Evolutionary conservation across 164 flowering plant genomes (phyloP), one percentile per base, ranked within the genome.

Genomic region (Houttuynia cordata): DNA sequence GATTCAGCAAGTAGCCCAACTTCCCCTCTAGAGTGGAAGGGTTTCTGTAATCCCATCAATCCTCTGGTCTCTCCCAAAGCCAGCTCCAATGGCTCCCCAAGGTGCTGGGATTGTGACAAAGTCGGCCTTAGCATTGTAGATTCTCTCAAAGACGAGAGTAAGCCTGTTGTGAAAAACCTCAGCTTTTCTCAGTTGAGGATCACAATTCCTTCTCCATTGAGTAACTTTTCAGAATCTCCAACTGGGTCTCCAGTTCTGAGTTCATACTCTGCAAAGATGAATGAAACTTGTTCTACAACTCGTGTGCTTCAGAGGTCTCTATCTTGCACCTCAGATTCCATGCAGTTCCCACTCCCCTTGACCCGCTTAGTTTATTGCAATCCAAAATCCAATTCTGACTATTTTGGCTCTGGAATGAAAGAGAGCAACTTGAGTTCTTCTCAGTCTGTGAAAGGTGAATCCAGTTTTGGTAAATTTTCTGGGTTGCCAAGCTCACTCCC

Each of bases 1-100:
- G 91, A 88, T 24, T 58, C 78, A 40, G 58, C 71, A 24, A 79
- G 70, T 75, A 90, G 97, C 68, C 97, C 94, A 24, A 90, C 92
- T 75, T 87, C 97, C 39, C 85, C 76, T 0, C 85, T 90, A 8
- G 94, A 90, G 51, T 63, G 57, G 65, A 83, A 80, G 56, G 79
- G 82, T 0, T 83, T 85, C 67, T 76, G 78, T 24, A 69, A 60
- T 20, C 52, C 82, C 25, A 76, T 53, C 57, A 80, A 63, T 65
- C 76, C 86, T 14, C 81, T 79, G 51, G 70, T 72, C 67, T 64
- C 72, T 45, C 80, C 77, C 30, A 52, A 68, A 49, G 62, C 51
- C 57, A 45, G 17, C 49, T 45, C 49, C 49, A 45, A 45, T 45
- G 49, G 49, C 49, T 45, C 53, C 60, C 18, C 70, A 73, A 66